Percentiles rank a stretch among this genome's conserved stretches.
Evolutionary conservation across 2,329 filamentous ascomycete species (phyloP).

Genomic region (Neurospora crassa): DNA sequence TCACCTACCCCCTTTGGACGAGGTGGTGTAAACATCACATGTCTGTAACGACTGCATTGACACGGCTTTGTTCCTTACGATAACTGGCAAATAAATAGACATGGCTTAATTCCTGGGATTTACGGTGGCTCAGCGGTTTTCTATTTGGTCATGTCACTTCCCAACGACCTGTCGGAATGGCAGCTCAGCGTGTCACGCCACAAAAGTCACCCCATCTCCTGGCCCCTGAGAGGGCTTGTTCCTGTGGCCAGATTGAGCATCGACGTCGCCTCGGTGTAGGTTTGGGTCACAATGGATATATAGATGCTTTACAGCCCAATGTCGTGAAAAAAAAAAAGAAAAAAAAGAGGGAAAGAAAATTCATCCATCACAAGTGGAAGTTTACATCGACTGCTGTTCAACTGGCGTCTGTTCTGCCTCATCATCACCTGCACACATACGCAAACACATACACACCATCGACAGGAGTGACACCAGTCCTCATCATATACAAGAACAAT

Average conservation of each 20-base stretch:
- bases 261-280: background rate
- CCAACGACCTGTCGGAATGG: background rate
- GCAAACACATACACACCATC: background rate
- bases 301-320: background rate
- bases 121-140: background rate
- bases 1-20: background rate
- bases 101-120: background rate
- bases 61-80: background rate
- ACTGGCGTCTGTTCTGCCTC: background rate
- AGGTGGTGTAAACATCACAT: background rate
- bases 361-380: background rate
- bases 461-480: background rate
- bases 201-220: background rate
- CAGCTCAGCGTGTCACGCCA: background rate
- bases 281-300: background rate
- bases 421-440: background rate
- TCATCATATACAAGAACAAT: background rate
- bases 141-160: background rate
- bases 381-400: background rate
- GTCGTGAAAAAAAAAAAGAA: background rate
- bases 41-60: background rate
- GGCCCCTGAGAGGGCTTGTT: background rate
- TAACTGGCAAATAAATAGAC: background rate
- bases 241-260: background rate
- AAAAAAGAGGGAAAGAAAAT: no score